phyloP scores from a whole-genome alignment of 495 filamentous ascomycete genomes.

The Sabuloglossum arenarium region DNA sequence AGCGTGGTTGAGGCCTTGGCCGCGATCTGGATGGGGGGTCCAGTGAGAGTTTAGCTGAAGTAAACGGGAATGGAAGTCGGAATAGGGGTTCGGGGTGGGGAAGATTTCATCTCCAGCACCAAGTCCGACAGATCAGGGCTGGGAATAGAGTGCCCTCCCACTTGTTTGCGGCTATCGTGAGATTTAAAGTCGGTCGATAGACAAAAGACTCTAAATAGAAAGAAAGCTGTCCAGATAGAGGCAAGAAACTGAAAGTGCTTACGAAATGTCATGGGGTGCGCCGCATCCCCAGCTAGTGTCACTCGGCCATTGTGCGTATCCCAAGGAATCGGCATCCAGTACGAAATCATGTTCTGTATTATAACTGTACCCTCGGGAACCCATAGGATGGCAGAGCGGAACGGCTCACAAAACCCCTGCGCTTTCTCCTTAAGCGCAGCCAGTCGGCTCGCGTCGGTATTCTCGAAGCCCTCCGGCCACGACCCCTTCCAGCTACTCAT shows the following conservation, averaged over 20 bases:
- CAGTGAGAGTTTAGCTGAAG: too few relatives aligned
- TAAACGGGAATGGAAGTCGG: neutral
- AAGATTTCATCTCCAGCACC: too few relatives aligned
- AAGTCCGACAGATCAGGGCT: too few relatives aligned
- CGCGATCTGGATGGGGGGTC: constrained; percentile 22
- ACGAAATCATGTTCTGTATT: constrained; percentile 9
- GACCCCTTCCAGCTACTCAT: neutral
- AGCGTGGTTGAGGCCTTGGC: constrained; percentile 28
- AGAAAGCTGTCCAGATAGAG: neutral
- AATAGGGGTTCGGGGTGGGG: neutral
- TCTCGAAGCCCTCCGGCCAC: neutral
- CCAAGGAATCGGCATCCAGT: constrained; percentile 19
- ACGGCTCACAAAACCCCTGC: constrained; percentile 8
- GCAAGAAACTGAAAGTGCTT: constrained; percentile 6
- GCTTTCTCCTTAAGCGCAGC: neutral
- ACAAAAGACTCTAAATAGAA: neutral
- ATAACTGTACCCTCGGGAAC: constrained; percentile 5
- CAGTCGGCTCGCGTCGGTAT: neutral
- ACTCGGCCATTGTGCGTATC: constrained; percentile 22
- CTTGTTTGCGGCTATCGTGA: too few relatives aligned
- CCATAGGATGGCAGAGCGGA: neutral
- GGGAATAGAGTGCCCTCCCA: too few relatives aligned
- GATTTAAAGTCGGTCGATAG: neutral
- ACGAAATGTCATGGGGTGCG: constrained; percentile 28
- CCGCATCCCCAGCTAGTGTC: constrained; percentile 29